Evolutionary conservation across 1,284 basidiomycete species (phyloP).

Genomic region (Sparassis latifolia): DNA sequence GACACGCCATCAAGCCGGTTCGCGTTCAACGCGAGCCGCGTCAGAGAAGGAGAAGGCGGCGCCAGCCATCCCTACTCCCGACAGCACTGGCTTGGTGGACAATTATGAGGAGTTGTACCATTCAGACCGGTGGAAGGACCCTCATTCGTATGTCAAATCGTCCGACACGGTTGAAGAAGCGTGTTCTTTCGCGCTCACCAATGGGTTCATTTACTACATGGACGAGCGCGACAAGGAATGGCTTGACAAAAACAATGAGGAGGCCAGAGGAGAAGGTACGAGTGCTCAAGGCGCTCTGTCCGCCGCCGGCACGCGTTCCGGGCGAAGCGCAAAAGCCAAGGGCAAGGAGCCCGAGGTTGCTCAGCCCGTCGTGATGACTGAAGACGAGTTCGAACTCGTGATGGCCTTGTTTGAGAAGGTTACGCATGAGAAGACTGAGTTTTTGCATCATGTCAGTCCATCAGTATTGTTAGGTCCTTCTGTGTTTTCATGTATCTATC

Average conservation of each 20-base stretch:
- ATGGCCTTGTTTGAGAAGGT: slow-evolving; percentile 94
- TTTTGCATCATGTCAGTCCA: slow-evolving; percentile 77
- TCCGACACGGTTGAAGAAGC: slow-evolving; percentile 88
- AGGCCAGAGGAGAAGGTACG: slow-evolving; percentile 81
- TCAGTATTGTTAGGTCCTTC: not conserved
- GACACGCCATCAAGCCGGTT: slow-evolving; percentile 44
- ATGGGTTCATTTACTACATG: slow-evolving; percentile 85
- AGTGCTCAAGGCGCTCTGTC: slow-evolving; percentile 67
- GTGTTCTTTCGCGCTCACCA: slow-evolving; percentile 46
- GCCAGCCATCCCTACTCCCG: slow-evolving; percentile 82
- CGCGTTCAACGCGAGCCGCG: slow-evolving; percentile 36
- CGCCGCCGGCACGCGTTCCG: slow-evolving; percentile 41
- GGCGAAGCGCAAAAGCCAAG: slow-evolving; percentile 68
- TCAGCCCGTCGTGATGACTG: slow-evolving; percentile 62
- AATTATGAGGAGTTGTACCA: slow-evolving; percentile 76
- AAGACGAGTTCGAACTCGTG: slow-evolving; percentile 92
- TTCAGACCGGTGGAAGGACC: slow-evolving; percentile 65
- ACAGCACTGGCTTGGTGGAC: slow-evolving; percentile 77
- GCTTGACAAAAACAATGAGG: slow-evolving; percentile 89
- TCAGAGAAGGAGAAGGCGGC: slow-evolving; percentile 37
- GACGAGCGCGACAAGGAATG: slow-evolving; percentile 96
- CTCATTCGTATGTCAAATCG: slow-evolving; percentile 75
- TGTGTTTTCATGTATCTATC: slow-evolving; percentile 2
- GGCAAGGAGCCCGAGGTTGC: slow-evolving; percentile 69
- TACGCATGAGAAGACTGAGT: slow-evolving; percentile 88